A percentile compares a stretch with the other conserved stretches of the same genome.
These are phyloP conservation scores for Solanum aculeatissimum DNA, from an alignment of 305 asterid genomes.

Conservation along the genomic window DNA sequence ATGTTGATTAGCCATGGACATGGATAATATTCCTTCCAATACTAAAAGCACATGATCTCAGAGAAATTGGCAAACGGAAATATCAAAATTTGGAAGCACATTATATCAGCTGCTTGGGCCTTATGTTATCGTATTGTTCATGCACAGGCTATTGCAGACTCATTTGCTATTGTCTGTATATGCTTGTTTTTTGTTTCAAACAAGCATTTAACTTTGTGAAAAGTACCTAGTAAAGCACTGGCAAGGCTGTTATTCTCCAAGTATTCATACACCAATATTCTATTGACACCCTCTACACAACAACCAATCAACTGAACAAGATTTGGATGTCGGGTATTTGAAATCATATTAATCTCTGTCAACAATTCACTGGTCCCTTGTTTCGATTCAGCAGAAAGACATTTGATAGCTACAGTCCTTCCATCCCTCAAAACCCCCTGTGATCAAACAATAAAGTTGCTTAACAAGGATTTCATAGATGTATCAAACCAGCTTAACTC, in stretches of 20 bases:
- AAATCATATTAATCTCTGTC: constrained; percentile 62
- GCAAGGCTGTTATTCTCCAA: constrained; percentile 76
- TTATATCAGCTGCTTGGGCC: neutral
- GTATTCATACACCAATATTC: constrained; percentile 68
- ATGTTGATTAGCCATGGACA: neutral
- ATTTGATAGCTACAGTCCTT: constrained; percentile 61
- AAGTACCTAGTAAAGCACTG: constrained; percentile 56
- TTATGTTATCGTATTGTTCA: neutral
- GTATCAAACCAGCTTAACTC: neutral
- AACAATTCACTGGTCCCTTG: constrained; percentile 75
- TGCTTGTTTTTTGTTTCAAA: neutral
- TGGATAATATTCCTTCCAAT: neutral
- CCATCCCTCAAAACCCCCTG: constrained; percentile 83
- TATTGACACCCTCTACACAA: constrained; percentile 45
- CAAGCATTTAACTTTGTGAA: neutral
- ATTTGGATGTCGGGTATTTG: constrained; percentile 53
- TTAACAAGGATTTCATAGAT: neutral
- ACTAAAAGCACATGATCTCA: neutral
- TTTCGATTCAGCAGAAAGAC: constrained; percentile 65
- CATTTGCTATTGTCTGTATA: neutral
- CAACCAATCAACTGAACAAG: constrained; percentile 76
- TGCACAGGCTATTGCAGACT: neutral
- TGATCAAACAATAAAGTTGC: neutral
- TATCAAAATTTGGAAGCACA: neutral
- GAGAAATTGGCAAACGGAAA: neutral